Conservation (phyloP, 768 basidiomycete genomes). For the Phaeotremella fagi region DNA sequence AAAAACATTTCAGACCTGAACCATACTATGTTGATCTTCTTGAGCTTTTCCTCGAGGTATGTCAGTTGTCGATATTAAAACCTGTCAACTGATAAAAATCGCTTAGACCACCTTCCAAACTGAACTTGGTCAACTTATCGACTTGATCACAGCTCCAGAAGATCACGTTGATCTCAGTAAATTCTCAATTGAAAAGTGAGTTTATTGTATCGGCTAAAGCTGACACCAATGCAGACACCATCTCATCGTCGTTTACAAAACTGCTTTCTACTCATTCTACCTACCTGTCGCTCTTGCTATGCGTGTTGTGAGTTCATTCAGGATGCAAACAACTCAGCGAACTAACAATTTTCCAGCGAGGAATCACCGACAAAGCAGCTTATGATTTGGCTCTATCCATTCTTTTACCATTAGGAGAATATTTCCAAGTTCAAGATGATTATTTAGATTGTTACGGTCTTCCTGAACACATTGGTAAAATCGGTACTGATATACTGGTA, state of each 20-base stretch:
- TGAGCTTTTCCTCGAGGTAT: conserved; percentile 82
- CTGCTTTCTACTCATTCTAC: conserved; percentile 97
- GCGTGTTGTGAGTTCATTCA: conserved; percentile 55
- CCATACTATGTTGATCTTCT: conserved; percentile 81
- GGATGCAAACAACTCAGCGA: background rate
- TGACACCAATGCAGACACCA: conserved; percentile 59
- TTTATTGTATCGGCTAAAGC: conserved; percentile 5
- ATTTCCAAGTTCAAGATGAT: conserved; percentile 98
- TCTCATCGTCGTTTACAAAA: conserved; percentile 94
- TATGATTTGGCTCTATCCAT: conserved; percentile 74
- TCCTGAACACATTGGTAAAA: conserved; percentile 88
- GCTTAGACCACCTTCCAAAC: conserved; percentile 70
- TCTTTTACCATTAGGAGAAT: conserved; percentile 87
- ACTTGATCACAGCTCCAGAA: conserved; percentile 92
- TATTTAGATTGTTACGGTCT: conserved; percentile 88
- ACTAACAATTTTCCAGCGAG: conserved; percentile 37
- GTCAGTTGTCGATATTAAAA: conserved; percentile 21
- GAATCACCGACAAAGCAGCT: conserved; percentile 53
- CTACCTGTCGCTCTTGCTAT: conserved; percentile 94
- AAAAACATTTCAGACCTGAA: conserved; percentile 74
- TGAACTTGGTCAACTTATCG: conserved; percentile 92
- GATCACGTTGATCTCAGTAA: conserved; percentile 76
- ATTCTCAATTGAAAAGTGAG: conserved; percentile 79
- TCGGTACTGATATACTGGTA: conserved; percentile 88
- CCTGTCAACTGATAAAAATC: background rate